Evolutionary conservation across 108 stramenopile genomes (phyloP).

Genomic region (Nitzschia sp.): DNA sequence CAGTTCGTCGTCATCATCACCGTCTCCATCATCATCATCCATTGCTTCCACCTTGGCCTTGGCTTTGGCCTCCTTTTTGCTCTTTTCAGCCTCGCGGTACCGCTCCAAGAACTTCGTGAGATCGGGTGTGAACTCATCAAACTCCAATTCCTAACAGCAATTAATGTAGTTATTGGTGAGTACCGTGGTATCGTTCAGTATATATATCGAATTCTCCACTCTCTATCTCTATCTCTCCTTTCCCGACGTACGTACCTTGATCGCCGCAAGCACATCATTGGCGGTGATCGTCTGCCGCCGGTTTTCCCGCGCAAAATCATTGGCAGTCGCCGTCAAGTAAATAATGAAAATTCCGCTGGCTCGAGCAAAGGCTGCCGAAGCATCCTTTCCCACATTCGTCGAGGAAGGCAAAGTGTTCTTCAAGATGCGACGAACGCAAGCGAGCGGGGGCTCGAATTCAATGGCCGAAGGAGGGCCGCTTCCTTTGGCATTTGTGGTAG

Average conservation of each 20-base stretch:
- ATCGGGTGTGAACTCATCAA: slow-evolving; percentile 74
- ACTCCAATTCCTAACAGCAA: slow-evolving; percentile 70
- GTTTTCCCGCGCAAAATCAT: slow-evolving; percentile 87
- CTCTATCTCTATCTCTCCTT: background rate
- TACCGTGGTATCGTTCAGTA: background rate
- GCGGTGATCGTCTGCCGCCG: slow-evolving; percentile 86
- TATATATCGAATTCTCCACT: too few relatives aligned
- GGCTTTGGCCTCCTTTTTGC: slow-evolving; percentile 77
- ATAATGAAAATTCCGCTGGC: slow-evolving; percentile 92
- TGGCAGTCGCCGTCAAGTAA: slow-evolving; percentile 91
- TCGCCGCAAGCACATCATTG: slow-evolving; percentile 84
- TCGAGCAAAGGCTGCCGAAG: slow-evolving; percentile 77
- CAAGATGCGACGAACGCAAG: slow-evolving; percentile 85
- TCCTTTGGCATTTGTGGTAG: slow-evolving; percentile 19
- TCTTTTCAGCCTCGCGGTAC: slow-evolving; percentile 69
- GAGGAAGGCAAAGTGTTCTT: slow-evolving; percentile 76
- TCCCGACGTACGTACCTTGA: slow-evolving; percentile 46
- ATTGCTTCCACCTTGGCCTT: slow-evolving; percentile 33
- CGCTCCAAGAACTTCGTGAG: slow-evolving; percentile 70
- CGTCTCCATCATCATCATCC: slow-evolving; percentile 10
- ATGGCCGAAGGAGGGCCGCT: slow-evolving; percentile 46
- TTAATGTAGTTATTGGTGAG: background rate
- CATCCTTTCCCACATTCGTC: slow-evolving; percentile 88
- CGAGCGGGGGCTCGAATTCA: slow-evolving; percentile 91
- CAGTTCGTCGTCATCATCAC: slow-evolving; percentile 23